A percentile compares a stretch with the other conserved stretches of the same genome.
phyloP scores from a whole-genome alignment of 1,139 yeast species.

The Blastobotrys indianensis region DNA sequence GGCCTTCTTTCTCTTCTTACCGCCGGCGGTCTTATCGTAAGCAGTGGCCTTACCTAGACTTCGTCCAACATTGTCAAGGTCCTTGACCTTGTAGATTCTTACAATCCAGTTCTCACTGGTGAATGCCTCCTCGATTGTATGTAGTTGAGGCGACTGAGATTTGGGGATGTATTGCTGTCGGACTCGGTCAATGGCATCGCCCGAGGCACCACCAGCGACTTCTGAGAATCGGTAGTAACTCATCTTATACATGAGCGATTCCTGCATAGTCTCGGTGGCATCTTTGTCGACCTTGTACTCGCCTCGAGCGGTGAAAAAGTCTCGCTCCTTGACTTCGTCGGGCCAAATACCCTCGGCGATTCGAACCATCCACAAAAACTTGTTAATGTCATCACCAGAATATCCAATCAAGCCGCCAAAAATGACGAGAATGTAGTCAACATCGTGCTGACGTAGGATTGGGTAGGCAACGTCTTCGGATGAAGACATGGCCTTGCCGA shows the following conservation, averaged over 20 bases:
- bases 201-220: constrained; percentile 42
- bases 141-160: constrained; percentile 53
- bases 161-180: constrained; percentile 69
- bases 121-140: constrained; percentile 86
- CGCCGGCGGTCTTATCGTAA: constrained; percentile 27
- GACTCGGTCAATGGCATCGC: constrained; percentile 76
- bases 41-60: constrained; percentile 34
- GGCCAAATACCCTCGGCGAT: constrained; percentile 99
- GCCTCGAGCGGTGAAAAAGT: constrained; percentile 76
- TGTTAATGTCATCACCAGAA: constrained; percentile 95
- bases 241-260: constrained; percentile 93
- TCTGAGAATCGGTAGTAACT: constrained; percentile 83
- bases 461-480: constrained; percentile 84
- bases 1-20: constrained; percentile 22
- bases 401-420: constrained; percentile 94
- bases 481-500: constrained; percentile 96
- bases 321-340: constrained; percentile 82
- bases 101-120: constrained; percentile 97
- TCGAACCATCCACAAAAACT: constrained; percentile 98
- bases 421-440: constrained; percentile 85
- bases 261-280: constrained; percentile 79
- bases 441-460: constrained; percentile 84
- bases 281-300: constrained; percentile 80
- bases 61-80: constrained; percentile 82
- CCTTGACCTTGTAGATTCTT: constrained; percentile 88